A percentile compares a stretch with the other conserved stretches of the same genome.
These are phyloP conservation scores for Fusarium nematophilum DNA, from an alignment of 2,329 filamentous ascomycete species.

Conservation along the genomic window DNA sequence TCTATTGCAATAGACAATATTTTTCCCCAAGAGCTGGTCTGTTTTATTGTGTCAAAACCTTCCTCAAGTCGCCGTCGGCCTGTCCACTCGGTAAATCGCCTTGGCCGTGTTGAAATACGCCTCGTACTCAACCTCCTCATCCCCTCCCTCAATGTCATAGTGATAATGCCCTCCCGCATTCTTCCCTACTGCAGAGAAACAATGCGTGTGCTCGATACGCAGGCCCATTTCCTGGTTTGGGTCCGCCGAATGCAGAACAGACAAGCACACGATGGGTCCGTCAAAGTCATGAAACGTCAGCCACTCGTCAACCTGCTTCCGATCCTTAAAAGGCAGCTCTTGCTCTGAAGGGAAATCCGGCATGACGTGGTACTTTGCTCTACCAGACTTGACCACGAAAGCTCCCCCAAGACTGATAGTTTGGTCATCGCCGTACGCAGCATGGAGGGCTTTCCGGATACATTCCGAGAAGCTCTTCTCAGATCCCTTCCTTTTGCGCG, in stretches of 20 bases:
- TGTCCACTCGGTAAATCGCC: constrained; percentile 53
- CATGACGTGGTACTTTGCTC: constrained; percentile 56
- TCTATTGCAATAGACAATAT: too few relatives aligned
- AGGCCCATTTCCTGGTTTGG: constrained; percentile 49
- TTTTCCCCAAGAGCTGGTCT: too few relatives aligned
- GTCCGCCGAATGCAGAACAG: constrained; percentile 56
- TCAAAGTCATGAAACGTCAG: constrained; percentile 53
- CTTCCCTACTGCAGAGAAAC: constrained; percentile 46
- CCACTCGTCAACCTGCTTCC: constrained; percentile 51
- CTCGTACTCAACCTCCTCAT: constrained; percentile 56
- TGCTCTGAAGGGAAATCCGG: constrained; percentile 53
- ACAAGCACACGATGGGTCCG: constrained; percentile 53
- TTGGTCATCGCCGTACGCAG: constrained; percentile 47
- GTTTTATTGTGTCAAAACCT: too few relatives aligned
- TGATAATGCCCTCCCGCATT: constrained; percentile 59
- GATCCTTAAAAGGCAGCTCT: constrained; percentile 44
- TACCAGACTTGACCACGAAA: constrained; percentile 53
- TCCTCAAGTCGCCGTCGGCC: background rate
- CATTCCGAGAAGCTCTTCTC: constrained; percentile 49
- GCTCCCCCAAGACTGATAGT: constrained; percentile 55
- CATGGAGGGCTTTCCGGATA: constrained; percentile 45
- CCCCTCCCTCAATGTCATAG: constrained; percentile 47
- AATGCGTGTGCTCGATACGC: constrained; percentile 61
- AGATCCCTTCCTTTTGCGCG: constrained; percentile 39
- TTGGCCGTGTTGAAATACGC: constrained; percentile 58